These are phyloP conservation scores for Penicillium janthinellum DNA, from an alignment of 2,329 filamentous ascomycete species.

Conservation along the genomic window DNA sequence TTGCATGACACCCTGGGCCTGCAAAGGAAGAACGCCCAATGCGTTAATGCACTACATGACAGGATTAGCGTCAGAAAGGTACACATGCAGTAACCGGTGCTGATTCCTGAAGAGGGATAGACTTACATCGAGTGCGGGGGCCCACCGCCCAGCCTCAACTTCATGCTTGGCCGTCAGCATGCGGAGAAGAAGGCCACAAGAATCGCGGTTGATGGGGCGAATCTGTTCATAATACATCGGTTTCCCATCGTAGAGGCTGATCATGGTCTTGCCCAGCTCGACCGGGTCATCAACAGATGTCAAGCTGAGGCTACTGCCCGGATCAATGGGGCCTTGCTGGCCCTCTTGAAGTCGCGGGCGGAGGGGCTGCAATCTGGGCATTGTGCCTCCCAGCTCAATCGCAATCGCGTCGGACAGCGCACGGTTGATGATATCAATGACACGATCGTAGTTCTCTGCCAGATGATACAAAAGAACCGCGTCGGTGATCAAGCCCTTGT, in stretches of 20 bases:
- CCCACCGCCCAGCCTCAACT: conserved; percentile 62
- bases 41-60: conserved; percentile 65
- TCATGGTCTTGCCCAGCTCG: conserved; percentile 64
- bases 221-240: conserved; percentile 64
- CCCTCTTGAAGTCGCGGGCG: conserved; percentile 62
- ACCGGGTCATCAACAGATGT: conserved; percentile 69
- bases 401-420: conserved; percentile 87
- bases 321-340: conserved; percentile 42
- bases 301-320: conserved; percentile 57
- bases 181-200: conserved; percentile 60
- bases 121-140: conserved; percentile 65
- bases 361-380: conserved; percentile 75
- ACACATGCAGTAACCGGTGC: background rate
- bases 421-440: conserved; percentile 86
- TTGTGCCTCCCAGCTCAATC: conserved; percentile 79
- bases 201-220: conserved; percentile 58
- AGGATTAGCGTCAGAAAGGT: conserved; percentile 14
- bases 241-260: conserved; percentile 62
- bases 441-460: conserved; percentile 91
- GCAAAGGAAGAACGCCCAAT: conserved; percentile 78
- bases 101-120: background rate
- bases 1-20: conserved; percentile 72
- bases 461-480: conserved; percentile 93
- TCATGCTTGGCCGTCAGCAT: conserved; percentile 63
- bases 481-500: conserved; percentile 90